Percentiles rank a stretch among this genome's conserved stretches.
These are phyloP conservation scores for Xylogone sp. DNA, from an alignment of 2,329 filamentous ascomycete species.

Conservation along the genomic window DNA sequence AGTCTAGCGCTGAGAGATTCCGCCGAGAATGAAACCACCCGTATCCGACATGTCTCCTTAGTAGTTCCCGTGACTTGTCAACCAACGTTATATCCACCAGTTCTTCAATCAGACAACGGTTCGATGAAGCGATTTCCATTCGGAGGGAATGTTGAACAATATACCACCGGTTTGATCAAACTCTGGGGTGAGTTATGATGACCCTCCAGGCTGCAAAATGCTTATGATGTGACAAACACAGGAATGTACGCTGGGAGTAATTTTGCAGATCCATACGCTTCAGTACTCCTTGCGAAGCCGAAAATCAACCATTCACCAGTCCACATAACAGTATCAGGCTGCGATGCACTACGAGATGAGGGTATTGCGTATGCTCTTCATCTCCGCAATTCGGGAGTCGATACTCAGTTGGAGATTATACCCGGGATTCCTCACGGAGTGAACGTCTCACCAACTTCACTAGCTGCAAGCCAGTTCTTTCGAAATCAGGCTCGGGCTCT, in stretches of 20 bases:
- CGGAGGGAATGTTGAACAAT: neutral
- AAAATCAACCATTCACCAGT: neutral
- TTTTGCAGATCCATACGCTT: neutral
- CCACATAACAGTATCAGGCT: neutral
- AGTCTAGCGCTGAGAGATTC: neutral
- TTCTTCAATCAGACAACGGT: neutral
- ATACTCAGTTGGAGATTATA: neutral
- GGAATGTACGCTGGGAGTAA: neutral
- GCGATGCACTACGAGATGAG: constrained; percentile 1
- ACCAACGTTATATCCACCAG: neutral
- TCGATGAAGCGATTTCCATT: neutral
- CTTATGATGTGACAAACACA: neutral
- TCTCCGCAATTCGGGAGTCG: neutral
- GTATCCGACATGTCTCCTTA: neutral
- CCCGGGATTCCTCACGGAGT: neutral
- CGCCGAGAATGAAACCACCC: neutral
- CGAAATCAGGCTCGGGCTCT: neutral
- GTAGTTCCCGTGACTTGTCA: neutral
- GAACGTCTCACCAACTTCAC: neutral
- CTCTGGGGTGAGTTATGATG: neutral
- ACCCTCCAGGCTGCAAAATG: neutral
- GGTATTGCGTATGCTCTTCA: constrained; percentile 1
- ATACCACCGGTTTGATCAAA: neutral
- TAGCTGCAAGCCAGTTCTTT: neutral
- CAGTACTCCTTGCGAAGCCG: neutral